Evolutionary conservation across 805 yeast species (phyloP).

Genomic region (Soucietia sequanensis): DNA sequence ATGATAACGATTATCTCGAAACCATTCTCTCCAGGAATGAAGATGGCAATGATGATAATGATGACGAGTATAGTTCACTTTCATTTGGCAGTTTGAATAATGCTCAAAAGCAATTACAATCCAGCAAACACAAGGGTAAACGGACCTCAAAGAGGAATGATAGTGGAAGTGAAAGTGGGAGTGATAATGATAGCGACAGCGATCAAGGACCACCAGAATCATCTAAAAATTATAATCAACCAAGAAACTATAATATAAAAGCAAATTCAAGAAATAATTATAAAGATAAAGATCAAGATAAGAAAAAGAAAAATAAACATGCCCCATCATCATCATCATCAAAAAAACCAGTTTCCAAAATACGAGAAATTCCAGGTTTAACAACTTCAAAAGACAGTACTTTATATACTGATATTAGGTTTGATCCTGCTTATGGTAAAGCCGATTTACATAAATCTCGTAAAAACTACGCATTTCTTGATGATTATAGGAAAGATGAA

Average conservation of each 20-base stretch:
- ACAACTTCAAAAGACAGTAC: constrained; percentile 37
- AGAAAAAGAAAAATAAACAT: constrained; percentile 60
- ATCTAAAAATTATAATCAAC: no score
- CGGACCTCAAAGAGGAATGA: no score
- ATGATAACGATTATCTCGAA: constrained; percentile 8
- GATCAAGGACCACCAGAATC: constrained; percentile 7
- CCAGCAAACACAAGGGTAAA: constrained; percentile 10
- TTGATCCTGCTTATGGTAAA: constrained; percentile 86
- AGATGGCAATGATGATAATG: no score
- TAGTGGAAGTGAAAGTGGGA: no score
- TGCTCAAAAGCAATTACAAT: constrained; percentile 52
- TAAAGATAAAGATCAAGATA: constrained; percentile 9
- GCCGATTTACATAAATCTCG: constrained; percentile 69
- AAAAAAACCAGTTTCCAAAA: constrained; percentile 63
- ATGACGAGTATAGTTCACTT: constrained; percentile 50
- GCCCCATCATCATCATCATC: constrained; percentile 84
- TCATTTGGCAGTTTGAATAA: constrained; percentile 64
- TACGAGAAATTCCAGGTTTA: constrained; percentile 75
- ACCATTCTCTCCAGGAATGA: no score
- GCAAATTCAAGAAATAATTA: constrained; percentile 5
- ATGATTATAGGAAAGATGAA: constrained; percentile 79
- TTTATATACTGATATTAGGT: constrained; percentile 78
- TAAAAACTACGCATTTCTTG: constrained; percentile 79
- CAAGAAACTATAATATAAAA: no score
- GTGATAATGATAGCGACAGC: constrained; percentile 17